Conservation (phyloP, 2,329 filamentous ascomycete genomes). For the Fusarium temperatum region DNA sequence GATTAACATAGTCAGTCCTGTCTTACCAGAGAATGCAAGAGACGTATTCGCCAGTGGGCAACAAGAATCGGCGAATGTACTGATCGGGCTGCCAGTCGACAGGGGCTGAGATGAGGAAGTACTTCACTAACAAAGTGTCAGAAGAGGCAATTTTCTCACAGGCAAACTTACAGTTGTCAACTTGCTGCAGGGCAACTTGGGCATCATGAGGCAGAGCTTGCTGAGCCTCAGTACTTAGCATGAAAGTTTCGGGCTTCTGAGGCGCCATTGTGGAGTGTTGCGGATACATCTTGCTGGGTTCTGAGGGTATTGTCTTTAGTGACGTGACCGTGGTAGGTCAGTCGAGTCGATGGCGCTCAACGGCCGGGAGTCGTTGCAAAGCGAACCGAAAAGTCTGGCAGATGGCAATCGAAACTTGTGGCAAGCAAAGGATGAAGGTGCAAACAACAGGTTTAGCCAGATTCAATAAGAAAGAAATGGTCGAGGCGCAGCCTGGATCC, state of each 20-base stretch:
- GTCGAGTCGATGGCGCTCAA: slow-evolving; percentile 34
- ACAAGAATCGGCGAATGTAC: slow-evolving; percentile 93
- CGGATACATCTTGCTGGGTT: slow-evolving; percentile 72
- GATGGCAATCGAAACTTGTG: slow-evolving; percentile 14
- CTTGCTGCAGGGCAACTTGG: slow-evolving; percentile 96
- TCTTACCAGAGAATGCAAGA: slow-evolving; percentile 89
- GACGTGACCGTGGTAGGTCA: slow-evolving; percentile 41
- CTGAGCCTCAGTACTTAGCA: slow-evolving; percentile 96
- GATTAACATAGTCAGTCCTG: background rate
- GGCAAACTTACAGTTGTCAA: slow-evolving; percentile 83
- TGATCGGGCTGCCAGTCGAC: slow-evolving; percentile 98
- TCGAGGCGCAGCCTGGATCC: slow-evolving; percentile 50
- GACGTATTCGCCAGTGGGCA: slow-evolving; percentile 98
- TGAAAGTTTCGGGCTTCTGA: slow-evolving; percentile 98
- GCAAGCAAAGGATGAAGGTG: slow-evolving; percentile 1
- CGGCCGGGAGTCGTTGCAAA: slow-evolving; percentile 22
- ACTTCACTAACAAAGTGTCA: slow-evolving; percentile 76
- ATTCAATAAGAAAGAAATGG: slow-evolving; percentile 20
- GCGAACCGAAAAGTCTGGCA: slow-evolving; percentile 24
- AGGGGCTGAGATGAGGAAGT: slow-evolving; percentile 98
- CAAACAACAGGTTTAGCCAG: slow-evolving; percentile 13
- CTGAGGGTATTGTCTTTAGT: slow-evolving; percentile 33
- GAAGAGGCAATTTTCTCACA: slow-evolving; percentile 2
- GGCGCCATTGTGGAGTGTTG: slow-evolving; percentile 89
- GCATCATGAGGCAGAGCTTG: slow-evolving; percentile 95